Percentiles rank a stretch among this genome's conserved stretches.
These are phyloP conservation scores for Periconia macrospinosa DNA, from an alignment of 2,329 filamentous ascomycete genomes.

Conservation along the genomic window DNA sequence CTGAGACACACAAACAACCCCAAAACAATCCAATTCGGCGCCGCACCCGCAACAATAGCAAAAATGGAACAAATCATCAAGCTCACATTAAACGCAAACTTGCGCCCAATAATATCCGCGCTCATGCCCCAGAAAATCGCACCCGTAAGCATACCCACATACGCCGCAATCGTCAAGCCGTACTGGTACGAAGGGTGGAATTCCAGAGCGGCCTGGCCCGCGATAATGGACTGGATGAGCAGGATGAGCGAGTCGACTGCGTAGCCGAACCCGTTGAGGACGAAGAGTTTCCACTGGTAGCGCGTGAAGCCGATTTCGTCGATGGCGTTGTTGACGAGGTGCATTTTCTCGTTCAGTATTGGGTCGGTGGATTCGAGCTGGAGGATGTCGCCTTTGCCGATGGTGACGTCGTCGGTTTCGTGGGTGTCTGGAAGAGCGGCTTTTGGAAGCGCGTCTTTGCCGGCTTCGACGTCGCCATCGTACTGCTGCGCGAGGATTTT, in stretches of 20 bases:
- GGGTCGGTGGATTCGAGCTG: constrained; percentile 62
- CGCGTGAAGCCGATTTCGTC: constrained; percentile 57
- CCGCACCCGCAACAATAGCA: constrained; percentile 65
- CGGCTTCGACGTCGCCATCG: neutral
- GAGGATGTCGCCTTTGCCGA: constrained; percentile 56
- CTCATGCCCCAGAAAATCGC: constrained; percentile 70
- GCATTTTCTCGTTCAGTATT: constrained; percentile 67
- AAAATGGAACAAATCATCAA: constrained; percentile 65
- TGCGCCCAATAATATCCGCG: constrained; percentile 69
- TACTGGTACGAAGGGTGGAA: constrained; percentile 59
- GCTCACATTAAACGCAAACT: constrained; percentile 69
- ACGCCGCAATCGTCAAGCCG: constrained; percentile 65
- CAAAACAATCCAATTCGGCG: constrained; percentile 67
- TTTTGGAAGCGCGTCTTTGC: neutral
- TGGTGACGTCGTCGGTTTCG: constrained; percentile 9
- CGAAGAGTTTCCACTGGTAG: constrained; percentile 62
- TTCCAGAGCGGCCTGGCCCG: constrained; percentile 60
- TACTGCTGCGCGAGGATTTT: neutral
- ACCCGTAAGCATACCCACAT: constrained; percentile 59
- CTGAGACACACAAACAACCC: constrained; percentile 65
- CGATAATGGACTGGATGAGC: constrained; percentile 65
- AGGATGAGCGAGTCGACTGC: constrained; percentile 61
- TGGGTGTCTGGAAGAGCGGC: neutral
- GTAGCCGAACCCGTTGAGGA: constrained; percentile 65
- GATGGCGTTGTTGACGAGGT: constrained; percentile 66